These are phyloP conservation scores for Colletotrichum graminicola DNA, from an alignment of 2,329 filamentous ascomycete genomes.

Conservation along the genomic window DNA sequence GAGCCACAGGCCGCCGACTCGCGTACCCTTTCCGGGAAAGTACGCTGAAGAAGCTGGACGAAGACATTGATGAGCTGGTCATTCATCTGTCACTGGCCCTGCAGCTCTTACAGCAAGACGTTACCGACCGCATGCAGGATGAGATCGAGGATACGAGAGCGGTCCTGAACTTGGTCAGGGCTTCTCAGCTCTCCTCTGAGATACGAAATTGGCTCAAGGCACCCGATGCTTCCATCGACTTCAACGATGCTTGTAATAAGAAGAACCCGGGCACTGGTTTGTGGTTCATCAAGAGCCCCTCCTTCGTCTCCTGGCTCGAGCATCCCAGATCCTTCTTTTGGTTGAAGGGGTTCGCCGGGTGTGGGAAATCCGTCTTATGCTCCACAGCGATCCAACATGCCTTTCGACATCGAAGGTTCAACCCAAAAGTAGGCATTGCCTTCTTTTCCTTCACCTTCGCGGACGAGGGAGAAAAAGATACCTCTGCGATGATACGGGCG, in stretches of 20 bases:
- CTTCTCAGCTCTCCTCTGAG: conserved; percentile 45
- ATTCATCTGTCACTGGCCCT: conserved; percentile 49
- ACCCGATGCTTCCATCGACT: conserved; percentile 52
- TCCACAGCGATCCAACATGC: conserved; percentile 52
- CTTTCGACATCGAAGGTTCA: conserved; percentile 42
- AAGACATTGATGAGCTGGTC: conserved; percentile 51
- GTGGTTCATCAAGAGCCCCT: conserved; percentile 49
- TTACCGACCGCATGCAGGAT: conserved; percentile 44
- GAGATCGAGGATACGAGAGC: conserved; percentile 47
- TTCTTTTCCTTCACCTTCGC: conserved; percentile 58
- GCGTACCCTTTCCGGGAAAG: conserved; percentile 52
- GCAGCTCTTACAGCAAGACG: conserved; percentile 49
- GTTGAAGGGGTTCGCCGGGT: conserved; percentile 55
- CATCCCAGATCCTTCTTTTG: conserved; percentile 52
- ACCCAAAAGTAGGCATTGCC: conserved; percentile 47
- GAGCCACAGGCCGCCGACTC: conserved; percentile 41
- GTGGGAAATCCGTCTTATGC: conserved; percentile 56
- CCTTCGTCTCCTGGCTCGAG: conserved; percentile 48
- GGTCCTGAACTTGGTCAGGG: conserved; percentile 46
- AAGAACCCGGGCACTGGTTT: conserved; percentile 49
- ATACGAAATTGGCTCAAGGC: conserved; percentile 52
- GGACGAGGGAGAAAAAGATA: conserved; percentile 50
- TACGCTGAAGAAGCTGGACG: conserved; percentile 54
- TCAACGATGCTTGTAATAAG: conserved; percentile 50
- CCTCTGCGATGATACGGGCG: conserved; percentile 49